phyloP scores from a whole-genome alignment of 2,329 filamentous ascomycete species.

The Pseudogymnoascus sp. region DNA sequence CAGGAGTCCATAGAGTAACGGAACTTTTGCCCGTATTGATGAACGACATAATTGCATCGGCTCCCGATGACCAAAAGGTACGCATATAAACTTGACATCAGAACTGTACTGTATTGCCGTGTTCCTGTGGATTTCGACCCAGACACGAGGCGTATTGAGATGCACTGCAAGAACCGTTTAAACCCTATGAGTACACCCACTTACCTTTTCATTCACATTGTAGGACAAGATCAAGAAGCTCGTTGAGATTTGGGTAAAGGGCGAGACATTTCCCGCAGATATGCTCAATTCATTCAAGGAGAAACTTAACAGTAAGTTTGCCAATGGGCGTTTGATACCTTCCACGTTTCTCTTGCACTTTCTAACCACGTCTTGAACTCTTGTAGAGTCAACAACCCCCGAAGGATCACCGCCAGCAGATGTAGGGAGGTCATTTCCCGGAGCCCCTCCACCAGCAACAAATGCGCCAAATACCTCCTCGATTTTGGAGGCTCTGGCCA shows the following conservation, averaged over 20 bases:
- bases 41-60: slow-evolving; percentile 85
- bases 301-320: slow-evolving; percentile 65
- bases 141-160: slow-evolving; percentile 7
- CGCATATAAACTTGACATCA: slow-evolving; percentile 36
- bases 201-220: slow-evolving; percentile 44
- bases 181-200: slow-evolving; percentile 29
- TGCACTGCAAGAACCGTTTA: not conserved
- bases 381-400: slow-evolving; percentile 66
- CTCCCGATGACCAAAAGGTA: slow-evolving; percentile 96
- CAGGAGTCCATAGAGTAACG: slow-evolving; percentile 92
- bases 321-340: not conserved
- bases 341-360: slow-evolving; percentile 15
- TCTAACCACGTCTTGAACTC: slow-evolving; percentile 35
- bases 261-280: slow-evolving; percentile 74
- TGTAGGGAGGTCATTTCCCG: slow-evolving; percentile 34
- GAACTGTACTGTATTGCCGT: slow-evolving; percentile 12
- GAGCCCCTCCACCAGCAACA: slow-evolving; percentile 34
- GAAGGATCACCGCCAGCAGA: slow-evolving; percentile 44
- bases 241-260: slow-evolving; percentile 96
- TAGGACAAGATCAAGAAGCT: slow-evolving; percentile 96
- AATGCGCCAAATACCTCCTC: slow-evolving; percentile 50
- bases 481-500: slow-evolving; percentile 72
- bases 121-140: not conserved
- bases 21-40: slow-evolving; percentile 89
- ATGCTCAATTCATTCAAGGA: slow-evolving; percentile 79